A percentile compares a stretch with the other conserved stretches of the same genome.
phyloP scores from a whole-genome alignment of 2,329 filamentous ascomycete genomes.

The Trichoderma koningii region DNA sequence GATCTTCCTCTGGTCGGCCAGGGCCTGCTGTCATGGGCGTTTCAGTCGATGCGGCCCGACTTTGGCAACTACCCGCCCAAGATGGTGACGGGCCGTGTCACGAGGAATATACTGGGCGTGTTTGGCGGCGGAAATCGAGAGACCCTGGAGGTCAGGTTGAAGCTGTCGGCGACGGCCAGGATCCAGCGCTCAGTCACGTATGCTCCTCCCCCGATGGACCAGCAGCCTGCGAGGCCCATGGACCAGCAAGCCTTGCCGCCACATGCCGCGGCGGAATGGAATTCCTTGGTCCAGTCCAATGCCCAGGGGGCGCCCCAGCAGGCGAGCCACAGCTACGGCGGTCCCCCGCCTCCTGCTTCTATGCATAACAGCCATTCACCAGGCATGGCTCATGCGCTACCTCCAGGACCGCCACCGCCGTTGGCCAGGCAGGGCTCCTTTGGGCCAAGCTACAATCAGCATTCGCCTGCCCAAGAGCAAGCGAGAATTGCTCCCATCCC shows the following conservation, averaged over 20 bases:
- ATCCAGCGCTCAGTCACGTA: constrained; percentile 42
- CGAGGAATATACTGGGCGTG: constrained; percentile 79
- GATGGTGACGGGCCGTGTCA: constrained; percentile 86
- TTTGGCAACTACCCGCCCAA: constrained; percentile 58
- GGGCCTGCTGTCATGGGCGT: constrained; percentile 85
- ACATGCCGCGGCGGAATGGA: constrained; percentile 75
- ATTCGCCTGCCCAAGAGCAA: constrained; percentile 35
- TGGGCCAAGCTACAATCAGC: constrained; percentile 32
- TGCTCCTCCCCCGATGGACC: constrained; percentile 9
- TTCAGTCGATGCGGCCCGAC: constrained; percentile 51
- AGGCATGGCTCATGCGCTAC: constrained; percentile 42
- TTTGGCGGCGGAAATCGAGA: constrained; percentile 83
- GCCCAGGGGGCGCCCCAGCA: constrained; percentile 49
- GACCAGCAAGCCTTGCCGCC: constrained; percentile 47
- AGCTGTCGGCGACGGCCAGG: constrained; percentile 75
- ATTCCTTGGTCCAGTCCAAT: constrained; percentile 72
- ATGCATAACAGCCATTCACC: constrained; percentile 34
- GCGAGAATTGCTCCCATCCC: constrained; percentile 43
- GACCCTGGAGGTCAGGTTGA: constrained; percentile 89
- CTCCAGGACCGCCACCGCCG: constrained; percentile 36
- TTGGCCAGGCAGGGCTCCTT: constrained; percentile 36
- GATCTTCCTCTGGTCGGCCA: constrained; percentile 93
- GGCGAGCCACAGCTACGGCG: constrained; percentile 28
- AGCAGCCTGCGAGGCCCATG: constrained; percentile 32
- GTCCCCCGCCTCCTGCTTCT: no score